Evolutionary conservation across 2,329 filamentous ascomycete genomes (phyloP).

Genomic region (Aspergillus candidus): DNA sequence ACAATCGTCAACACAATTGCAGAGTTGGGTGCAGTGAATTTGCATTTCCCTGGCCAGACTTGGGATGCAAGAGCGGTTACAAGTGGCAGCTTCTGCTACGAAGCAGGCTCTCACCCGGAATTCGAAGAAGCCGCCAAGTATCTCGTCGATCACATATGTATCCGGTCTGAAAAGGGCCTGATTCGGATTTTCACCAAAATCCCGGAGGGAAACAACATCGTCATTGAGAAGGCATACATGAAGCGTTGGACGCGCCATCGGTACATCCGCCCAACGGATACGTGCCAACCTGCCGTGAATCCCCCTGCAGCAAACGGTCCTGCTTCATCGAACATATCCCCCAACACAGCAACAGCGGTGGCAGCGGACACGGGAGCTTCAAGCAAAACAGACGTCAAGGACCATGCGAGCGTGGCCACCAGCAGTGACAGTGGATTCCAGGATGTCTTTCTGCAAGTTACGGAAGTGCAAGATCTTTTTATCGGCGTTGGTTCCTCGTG

Average conservation of each 20-base stretch:
- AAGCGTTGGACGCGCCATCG: constrained; percentile 30
- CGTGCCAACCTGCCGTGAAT: too few species aligned
- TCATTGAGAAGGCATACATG: constrained; percentile 30
- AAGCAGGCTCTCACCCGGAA: constrained; percentile 16
- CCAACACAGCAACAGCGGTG: background rate
- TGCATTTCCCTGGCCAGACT: constrained; percentile 34
- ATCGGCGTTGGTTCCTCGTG: constrained; percentile 18
- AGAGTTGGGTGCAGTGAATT: constrained; percentile 29
- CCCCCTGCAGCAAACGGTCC: too few species aligned
- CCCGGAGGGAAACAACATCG: constrained; percentile 18
- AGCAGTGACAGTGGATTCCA: constrained; percentile 12
- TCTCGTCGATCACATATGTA: constrained; percentile 30
- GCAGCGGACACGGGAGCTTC: background rate
- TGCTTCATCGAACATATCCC: background rate
- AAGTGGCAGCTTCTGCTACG: constrained; percentile 22
- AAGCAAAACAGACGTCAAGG: background rate
- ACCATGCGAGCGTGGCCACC: background rate
- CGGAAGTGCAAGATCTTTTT: constrained; percentile 34
- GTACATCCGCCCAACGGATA: constrained; percentile 12
- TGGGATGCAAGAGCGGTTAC: constrained; percentile 37
- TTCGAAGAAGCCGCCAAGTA: constrained; percentile 24
- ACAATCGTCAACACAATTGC: constrained; percentile 20
- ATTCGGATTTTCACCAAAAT: constrained; percentile 24
- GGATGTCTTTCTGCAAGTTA: constrained; percentile 30
- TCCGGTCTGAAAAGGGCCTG: constrained; percentile 22